These are phyloP conservation scores for Phytomonas francai DNA, from an alignment of 208 protist genomes.

Conservation along the genomic window DNA sequence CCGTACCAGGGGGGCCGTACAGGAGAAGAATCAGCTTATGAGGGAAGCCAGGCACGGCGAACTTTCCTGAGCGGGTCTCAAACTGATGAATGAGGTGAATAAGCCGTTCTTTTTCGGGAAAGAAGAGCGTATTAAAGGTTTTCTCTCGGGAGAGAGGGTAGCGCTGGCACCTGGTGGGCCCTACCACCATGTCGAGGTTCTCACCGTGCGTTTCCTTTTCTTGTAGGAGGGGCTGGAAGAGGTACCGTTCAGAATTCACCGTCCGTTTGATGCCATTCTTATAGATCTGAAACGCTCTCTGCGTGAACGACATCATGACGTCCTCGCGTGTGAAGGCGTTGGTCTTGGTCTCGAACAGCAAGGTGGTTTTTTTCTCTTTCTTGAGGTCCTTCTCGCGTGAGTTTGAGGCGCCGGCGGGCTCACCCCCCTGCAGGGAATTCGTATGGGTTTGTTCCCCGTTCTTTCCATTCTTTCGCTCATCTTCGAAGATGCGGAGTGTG, in stretches of 20 bases:
- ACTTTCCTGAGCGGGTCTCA: constrained; percentile 70
- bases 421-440: neutral
- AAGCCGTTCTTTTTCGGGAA: constrained; percentile 71
- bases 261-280: constrained; percentile 20
- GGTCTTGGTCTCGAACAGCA: constrained; percentile 10
- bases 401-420: neutral
- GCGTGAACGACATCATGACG: constrained; percentile 11
- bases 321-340: constrained; percentile 12
- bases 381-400: neutral
- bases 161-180: constrained; percentile 38
- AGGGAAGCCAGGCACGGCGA: constrained; percentile 79
- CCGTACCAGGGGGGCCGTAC: constrained; percentile 92
- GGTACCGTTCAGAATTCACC: constrained; percentile 33
- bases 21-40: constrained; percentile 86
- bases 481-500: neutral
- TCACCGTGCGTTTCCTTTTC: neutral
- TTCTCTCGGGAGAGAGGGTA: constrained; percentile 77
- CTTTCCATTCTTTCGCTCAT: constrained; percentile 1
- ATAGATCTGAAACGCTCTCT: constrained; percentile 39
- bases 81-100: constrained; percentile 80
- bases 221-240: constrained; percentile 48
- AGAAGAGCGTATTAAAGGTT: constrained; percentile 88
- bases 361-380: neutral
- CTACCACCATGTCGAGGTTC: constrained; percentile 8
- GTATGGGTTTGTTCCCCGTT: neutral